Conservation (phyloP, 2,329 filamentous ascomycete genomes). For the Calonectria leucothoes region DNA sequence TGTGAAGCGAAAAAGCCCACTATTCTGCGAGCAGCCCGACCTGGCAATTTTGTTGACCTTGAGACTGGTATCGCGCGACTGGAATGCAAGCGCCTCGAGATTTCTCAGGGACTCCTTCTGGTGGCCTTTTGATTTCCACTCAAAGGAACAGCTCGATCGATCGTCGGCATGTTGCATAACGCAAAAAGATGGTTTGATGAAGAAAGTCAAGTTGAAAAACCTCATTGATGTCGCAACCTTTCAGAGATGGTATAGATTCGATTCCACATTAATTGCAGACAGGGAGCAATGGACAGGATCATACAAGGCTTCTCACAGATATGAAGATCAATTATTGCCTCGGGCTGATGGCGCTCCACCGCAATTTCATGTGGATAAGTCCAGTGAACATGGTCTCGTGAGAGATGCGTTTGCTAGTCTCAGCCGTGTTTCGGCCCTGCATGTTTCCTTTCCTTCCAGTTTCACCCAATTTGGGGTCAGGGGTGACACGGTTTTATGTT, state of each 20-base stretch:
- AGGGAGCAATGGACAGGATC: too few relatives aligned
- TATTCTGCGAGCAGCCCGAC: neutral
- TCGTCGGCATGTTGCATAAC: neutral
- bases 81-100: neutral
- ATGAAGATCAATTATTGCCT: neutral
- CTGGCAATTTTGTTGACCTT: neutral
- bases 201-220: neutral
- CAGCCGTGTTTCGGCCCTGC: neutral
- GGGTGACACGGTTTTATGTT: neutral
- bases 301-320: neutral
- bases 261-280: too few relatives aligned
- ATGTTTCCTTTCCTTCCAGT: neutral
- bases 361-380: neutral
- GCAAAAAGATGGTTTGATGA: neutral
- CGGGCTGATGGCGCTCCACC: neutral
- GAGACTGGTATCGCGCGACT: neutral
- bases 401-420: neutral
- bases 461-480: neutral
- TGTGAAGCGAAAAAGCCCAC: neutral
- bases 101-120: neutral
- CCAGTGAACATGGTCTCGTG: neutral
- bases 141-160: neutral
- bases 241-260: neutral
- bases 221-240: neutral
- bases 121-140: neutral